Evolutionary conservation across 2,329 filamentous ascomycete species (phyloP).

Genomic region (Fusarium vanettenii): DNA sequence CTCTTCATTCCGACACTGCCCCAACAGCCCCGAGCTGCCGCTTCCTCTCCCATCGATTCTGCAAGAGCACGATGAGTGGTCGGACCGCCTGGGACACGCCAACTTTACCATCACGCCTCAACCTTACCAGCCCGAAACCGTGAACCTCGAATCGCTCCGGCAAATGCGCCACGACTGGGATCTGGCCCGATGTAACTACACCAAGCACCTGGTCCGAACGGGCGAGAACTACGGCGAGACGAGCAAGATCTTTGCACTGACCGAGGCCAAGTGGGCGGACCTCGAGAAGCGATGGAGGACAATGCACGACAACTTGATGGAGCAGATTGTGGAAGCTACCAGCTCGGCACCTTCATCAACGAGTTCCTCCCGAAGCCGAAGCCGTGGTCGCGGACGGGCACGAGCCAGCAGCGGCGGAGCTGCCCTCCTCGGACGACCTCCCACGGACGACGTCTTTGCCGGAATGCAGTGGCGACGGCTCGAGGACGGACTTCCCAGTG

Average conservation of each 20-base stretch:
- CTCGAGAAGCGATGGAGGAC: slow-evolving; percentile 80
- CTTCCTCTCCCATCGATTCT: slow-evolving; percentile 73
- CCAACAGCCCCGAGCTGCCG: slow-evolving; percentile 68
- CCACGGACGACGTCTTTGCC: slow-evolving; percentile 53
- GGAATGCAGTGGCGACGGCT: slow-evolving; percentile 58
- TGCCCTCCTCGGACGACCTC: slow-evolving; percentile 47
- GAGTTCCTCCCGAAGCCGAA: slow-evolving; percentile 51
- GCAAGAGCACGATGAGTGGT: slow-evolving; percentile 83
- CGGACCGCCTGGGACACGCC: slow-evolving; percentile 86
- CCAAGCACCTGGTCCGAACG: slow-evolving; percentile 87
- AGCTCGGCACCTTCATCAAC: slow-evolving; percentile 41
- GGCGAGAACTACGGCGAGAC: slow-evolving; percentile 92
- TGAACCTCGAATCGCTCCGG: slow-evolving; percentile 67
- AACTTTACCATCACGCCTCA: slow-evolving; percentile 90
- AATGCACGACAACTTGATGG: slow-evolving; percentile 74
- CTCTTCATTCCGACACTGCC: slow-evolving; percentile 75
- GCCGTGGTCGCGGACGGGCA: slow-evolving; percentile 52
- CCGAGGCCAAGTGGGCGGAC: slow-evolving; percentile 88
- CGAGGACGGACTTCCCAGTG: slow-evolving; percentile 69
- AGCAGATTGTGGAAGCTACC: slow-evolving; percentile 58
- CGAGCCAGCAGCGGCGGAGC: slow-evolving; percentile 57
- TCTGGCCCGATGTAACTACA: slow-evolving; percentile 84
- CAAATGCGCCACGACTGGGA: slow-evolving; percentile 85
- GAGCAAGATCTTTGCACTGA: slow-evolving; percentile 87
- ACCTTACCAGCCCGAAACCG: slow-evolving; percentile 77